These are phyloP conservation scores for Gelatoporia subvermispora DNA, from an alignment of 768 basidiomycete genomes.

Conservation along the genomic window DNA sequence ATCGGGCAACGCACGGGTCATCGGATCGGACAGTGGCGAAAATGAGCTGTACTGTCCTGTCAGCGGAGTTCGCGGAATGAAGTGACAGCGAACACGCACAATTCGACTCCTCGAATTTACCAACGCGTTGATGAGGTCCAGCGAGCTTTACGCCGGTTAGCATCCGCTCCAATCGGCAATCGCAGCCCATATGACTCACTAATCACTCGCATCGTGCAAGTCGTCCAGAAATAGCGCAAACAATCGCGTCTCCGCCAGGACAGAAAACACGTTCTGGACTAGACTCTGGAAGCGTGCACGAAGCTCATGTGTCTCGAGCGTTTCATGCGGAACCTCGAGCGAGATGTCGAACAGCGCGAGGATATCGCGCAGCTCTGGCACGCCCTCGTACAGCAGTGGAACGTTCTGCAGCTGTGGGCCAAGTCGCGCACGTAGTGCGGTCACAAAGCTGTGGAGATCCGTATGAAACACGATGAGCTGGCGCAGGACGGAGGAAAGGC, in stretches of 20 bases:
- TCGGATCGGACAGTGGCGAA: slow-evolving; percentile 60
- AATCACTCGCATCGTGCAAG: slow-evolving; percentile 69
- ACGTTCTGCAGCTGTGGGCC: slow-evolving; percentile 69
- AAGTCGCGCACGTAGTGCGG: slow-evolving; percentile 49
- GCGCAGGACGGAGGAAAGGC: slow-evolving; percentile 65
- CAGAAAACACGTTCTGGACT: slow-evolving; percentile 64
- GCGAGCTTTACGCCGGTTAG: slow-evolving; percentile 37
- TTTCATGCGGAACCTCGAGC: slow-evolving; percentile 47
- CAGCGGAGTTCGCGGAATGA: slow-evolving; percentile 1
- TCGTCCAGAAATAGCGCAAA: slow-evolving; percentile 73
- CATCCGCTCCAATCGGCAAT: neutral
- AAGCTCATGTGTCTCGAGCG: slow-evolving; percentile 53
- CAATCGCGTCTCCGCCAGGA: slow-evolving; percentile 63
- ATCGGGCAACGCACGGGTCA: slow-evolving; percentile 33
- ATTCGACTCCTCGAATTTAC: slow-evolving; percentile 62
- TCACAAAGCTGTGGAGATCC: slow-evolving; percentile 64
- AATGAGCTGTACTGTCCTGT: slow-evolving; percentile 41
- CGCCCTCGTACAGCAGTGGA: slow-evolving; percentile 65
- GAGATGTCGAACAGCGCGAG: slow-evolving; percentile 50
- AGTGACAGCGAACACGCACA: slow-evolving; percentile 31
- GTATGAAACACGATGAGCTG: slow-evolving; percentile 73
- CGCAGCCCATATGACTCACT: slow-evolving; percentile 37
- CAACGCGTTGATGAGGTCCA: slow-evolving; percentile 62
- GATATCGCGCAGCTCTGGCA: slow-evolving; percentile 64
- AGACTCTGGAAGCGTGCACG: slow-evolving; percentile 67